phyloP scores from a whole-genome alignment of 345 rosid genomes.

The Rhizophora apiculata region DNA sequence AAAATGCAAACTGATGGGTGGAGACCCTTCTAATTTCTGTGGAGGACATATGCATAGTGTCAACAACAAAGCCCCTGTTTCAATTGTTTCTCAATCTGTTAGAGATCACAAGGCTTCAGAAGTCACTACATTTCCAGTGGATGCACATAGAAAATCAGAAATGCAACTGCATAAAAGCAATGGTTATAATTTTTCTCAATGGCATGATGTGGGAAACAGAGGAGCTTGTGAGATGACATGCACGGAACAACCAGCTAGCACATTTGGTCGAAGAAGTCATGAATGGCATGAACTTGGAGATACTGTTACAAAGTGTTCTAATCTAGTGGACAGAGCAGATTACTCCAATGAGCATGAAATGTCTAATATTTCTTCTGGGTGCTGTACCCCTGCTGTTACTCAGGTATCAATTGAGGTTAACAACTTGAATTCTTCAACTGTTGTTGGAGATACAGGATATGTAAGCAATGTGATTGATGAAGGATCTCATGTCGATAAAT shows the following conservation, averaged over 20 bases:
- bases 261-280: slow-evolving; percentile 20
- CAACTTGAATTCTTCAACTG: slow-evolving; percentile 28
- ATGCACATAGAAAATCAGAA: slow-evolving; percentile 12
- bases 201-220: slow-evolving; percentile 49
- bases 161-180: slow-evolving; percentile 17
- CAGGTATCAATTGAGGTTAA: slow-evolving; percentile 37
- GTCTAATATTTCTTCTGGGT: slow-evolving; percentile 47
- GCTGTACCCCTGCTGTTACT: slow-evolving; percentile 40
- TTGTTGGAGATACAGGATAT: slow-evolving; percentile 26
- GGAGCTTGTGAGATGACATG: slow-evolving; percentile 14
- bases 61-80: slow-evolving; percentile 15
- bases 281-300: slow-evolving; percentile 21
- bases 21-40: slow-evolving; percentile 14
- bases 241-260: slow-evolving; percentile 14
- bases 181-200: slow-evolving; percentile 27
- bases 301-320: slow-evolving; percentile 17
- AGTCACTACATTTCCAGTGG: slow-evolving; percentile 19
- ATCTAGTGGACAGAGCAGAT: slow-evolving; percentile 18
- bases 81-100: slow-evolving; percentile 26
- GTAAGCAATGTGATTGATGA: slow-evolving; percentile 38
- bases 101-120: slow-evolving; percentile 17
- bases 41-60: slow-evolving; percentile 11
- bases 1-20: slow-evolving; percentile 23
- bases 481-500: slow-evolving; percentile 45
- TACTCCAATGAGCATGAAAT: slow-evolving; percentile 32